Evolutionary conservation across 495 filamentous ascomycete species (phyloP).

Genomic region (Penicillium cataractarum): DNA sequence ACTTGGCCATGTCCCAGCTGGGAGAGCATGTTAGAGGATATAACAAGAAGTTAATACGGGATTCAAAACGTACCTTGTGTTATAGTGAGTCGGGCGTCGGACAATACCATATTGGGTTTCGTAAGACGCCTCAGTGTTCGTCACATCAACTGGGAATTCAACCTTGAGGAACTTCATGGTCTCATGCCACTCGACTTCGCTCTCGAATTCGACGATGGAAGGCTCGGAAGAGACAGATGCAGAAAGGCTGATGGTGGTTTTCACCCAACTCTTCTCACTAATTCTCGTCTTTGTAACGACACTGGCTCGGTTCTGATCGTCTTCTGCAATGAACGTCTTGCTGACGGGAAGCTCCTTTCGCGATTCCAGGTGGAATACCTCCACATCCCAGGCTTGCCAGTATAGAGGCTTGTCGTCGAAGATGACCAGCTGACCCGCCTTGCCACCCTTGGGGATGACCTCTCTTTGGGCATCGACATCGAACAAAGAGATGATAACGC

Average conservation of each 20-base stretch:
- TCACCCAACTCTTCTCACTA: constrained; percentile 83
- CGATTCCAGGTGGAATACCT: constrained; percentile 91
- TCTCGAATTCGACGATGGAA: constrained; percentile 75
- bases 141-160: constrained; percentile 92
- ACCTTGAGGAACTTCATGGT: constrained; percentile 98
- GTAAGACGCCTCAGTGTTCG: constrained; percentile 92
- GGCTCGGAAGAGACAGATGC: constrained; percentile 65
- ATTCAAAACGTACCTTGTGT: constrained; percentile 64
- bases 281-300: constrained; percentile 82
- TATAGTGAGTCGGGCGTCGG: constrained; percentile 89
- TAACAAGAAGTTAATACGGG: background rate
- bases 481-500: constrained; percentile 79
- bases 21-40: constrained; percentile 18
- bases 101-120: constrained; percentile 94
- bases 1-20: constrained; percentile 98
- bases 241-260: constrained; percentile 80
- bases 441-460: constrained; percentile 74
- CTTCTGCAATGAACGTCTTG: constrained; percentile 70
- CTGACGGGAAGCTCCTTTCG: constrained; percentile 70
- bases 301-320: constrained; percentile 73
- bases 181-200: constrained; percentile 90
- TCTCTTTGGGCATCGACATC: constrained; percentile 73
- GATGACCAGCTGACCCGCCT: constrained; percentile 90
- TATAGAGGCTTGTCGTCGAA: constrained; percentile 98
- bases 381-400: constrained; percentile 99